Evolutionary conservation across 345 rosid species (phyloP).

Genomic region (Kandelia obovata): DNA sequence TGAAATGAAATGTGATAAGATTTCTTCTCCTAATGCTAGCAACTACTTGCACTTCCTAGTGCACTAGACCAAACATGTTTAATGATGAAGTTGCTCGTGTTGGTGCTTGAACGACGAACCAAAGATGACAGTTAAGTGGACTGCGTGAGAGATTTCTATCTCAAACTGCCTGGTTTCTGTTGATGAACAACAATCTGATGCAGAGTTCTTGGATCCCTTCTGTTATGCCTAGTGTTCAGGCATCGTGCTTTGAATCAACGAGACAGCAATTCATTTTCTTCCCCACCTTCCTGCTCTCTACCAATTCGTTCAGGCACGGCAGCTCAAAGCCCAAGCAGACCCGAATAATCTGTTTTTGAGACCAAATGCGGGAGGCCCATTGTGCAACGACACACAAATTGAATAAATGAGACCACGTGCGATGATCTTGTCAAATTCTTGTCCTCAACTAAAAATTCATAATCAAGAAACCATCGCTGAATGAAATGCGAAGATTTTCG

Average conservation of each 20-base stretch:
- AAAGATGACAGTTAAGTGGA: conserved; percentile 27
- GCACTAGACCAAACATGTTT: conserved; percentile 31
- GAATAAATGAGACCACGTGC: too few species aligned
- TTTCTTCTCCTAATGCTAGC: conserved; percentile 29
- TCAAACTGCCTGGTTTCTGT: conserved; percentile 8
- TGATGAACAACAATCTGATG: conserved; percentile 11
- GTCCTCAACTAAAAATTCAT: too few species aligned
- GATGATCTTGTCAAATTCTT: too few species aligned
- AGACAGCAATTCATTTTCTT: conserved; percentile 7
- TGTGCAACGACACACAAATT: too few species aligned
- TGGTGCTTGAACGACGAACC: conserved; percentile 11
- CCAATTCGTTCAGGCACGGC: not conserved
- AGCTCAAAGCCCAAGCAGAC: too few species aligned
- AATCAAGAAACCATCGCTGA: too few species aligned
- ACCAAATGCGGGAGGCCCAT: too few species aligned
- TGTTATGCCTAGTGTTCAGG: conserved; percentile 18
- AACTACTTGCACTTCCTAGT: conserved; percentile 27
- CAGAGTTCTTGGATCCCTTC: conserved; percentile 25
- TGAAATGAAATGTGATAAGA: conserved; percentile 30
- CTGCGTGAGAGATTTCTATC: conserved; percentile 17
- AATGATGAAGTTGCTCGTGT: conserved; percentile 15
- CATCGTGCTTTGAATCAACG: conserved; percentile 15
- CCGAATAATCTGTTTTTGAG: too few species aligned
- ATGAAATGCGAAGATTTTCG: too few species aligned
- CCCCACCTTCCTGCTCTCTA: conserved; percentile 2